Evolutionary conservation across 2,329 filamentous ascomycete species (phyloP), one percentile per base, ranked within the genome.

Genomic region (Diaporthe amygdali): DNA sequence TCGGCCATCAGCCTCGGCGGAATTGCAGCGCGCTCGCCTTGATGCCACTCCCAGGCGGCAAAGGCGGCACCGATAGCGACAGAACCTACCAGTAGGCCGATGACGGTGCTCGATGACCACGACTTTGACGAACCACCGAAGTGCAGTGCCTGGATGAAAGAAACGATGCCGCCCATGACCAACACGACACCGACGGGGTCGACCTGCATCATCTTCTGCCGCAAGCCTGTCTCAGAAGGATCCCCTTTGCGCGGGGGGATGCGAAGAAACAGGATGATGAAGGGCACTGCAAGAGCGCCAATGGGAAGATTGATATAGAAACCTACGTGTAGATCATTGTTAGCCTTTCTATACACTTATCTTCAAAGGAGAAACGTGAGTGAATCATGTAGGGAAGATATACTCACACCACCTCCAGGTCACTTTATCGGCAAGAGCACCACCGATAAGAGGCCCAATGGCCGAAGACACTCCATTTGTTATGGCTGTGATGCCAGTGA

Each of bases 361-460:
- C 12, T 25, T 27, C n/a, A 12, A n/a, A n/a, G n/a, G n/a, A n/a
- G n/a, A n/a, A n/a, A n/a, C n/a, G n/a, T 47, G 46, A 27, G 34
- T 5, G 14, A 46, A 15, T 25, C 44, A 44, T 20, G 32, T 10
- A 63, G n/a, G 14, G 17, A 56, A 56, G 27, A 8, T n/a, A 30
- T 27, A 46, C 22, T 49, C 51, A 46, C 63, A 67, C 17, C n/a
- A 70, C 9, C 68, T 30, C 68, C 68, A 70, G 20, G 75, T 74
- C 47, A 78, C 76, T 32, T 84, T 78, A 39, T 87, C 82, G 2
- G 86, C 84, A 55, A 88, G 86, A 14, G 77, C 85, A 25, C 86
- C 86, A 7, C 86, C 86, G 14, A 87, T 78, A 8, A 88, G 77
- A 12, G 86, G 86, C 0, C 86, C 86, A 14, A 39, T 3, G 2